These are phyloP conservation scores for Acer negundo DNA, from an alignment of 345 rosid genomes.

Conservation along the genomic window DNA sequence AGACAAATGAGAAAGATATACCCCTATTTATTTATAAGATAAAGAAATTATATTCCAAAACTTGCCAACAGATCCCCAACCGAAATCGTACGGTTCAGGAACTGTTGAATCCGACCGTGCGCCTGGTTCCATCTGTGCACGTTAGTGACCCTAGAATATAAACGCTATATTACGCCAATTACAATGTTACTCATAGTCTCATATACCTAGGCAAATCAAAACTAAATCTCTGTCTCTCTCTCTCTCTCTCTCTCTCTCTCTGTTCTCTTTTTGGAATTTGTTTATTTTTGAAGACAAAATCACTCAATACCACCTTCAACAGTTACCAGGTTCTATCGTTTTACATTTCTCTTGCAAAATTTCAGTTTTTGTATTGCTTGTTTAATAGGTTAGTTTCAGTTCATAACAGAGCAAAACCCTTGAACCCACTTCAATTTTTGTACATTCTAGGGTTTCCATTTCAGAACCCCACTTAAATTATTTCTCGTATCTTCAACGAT, in stretches of 20 bases:
- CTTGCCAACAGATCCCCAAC: background rate
- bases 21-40: background rate
- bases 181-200: constrained; percentile 33
- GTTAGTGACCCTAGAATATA: constrained; percentile 6
- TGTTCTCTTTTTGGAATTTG: constrained; percentile 8
- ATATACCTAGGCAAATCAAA: constrained; percentile 26
- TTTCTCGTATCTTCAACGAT: constrained; percentile 1
- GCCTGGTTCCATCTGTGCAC: background rate
- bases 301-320: constrained; percentile 14
- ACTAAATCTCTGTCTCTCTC: constrained; percentile 16
- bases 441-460: constrained; percentile 47
- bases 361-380: constrained; percentile 13
- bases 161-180: constrained; percentile 42
- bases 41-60: background rate
- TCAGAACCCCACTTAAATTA: constrained; percentile 3
- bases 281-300: constrained; percentile 31
- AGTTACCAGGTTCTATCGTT: constrained; percentile 41
- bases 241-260: constrained; percentile 20
- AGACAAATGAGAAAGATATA: no score
- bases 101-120: constrained; percentile 16
- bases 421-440: constrained; percentile 7
- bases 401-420: constrained; percentile 2
- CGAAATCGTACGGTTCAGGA: constrained; percentile 25
- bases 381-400: constrained; percentile 18
- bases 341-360: background rate